Percentiles rank a stretch among this genome's conserved stretches.
Evolutionary conservation across 371 early-diverging fungal species (phyloP).

Genomic region (Saksenaea oblongispora): DNA sequence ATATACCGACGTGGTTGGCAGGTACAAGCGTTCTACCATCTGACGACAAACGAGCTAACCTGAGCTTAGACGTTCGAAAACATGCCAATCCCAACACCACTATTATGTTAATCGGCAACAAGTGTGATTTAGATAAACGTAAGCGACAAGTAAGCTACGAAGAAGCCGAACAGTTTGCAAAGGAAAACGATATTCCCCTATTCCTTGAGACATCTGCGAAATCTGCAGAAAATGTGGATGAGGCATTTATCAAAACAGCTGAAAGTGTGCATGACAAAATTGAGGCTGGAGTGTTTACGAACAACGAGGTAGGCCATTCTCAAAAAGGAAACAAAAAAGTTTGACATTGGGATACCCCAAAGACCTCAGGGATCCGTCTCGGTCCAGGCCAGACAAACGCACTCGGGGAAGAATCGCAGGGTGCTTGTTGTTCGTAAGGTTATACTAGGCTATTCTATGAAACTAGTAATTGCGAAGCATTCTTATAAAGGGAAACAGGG

Average conservation of each 20-base stretch:
- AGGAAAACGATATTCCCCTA: conserved; percentile 75
- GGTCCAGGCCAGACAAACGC: conserved; percentile 45
- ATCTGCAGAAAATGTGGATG: conserved; percentile 89
- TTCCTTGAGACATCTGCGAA: conserved; percentile 96
- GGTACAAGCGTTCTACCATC: conserved; percentile 35
- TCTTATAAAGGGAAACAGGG: neutral
- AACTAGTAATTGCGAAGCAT: neutral
- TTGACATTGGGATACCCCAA: neutral
- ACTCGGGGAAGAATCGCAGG: conserved; percentile 42
- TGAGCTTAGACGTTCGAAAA: conserved; percentile 65
- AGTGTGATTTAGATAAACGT: conserved; percentile 78
- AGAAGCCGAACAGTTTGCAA: conserved; percentile 90
- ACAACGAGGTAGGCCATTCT: conserved; percentile 61
- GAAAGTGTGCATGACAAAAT: conserved; percentile 85
- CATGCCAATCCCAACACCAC: conserved; percentile 91
- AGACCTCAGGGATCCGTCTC: conserved; percentile 60
- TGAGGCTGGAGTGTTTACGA: conserved; percentile 74
- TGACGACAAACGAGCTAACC: neutral
- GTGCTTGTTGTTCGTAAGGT: conserved; percentile 26
- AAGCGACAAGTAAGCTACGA: conserved; percentile 82
- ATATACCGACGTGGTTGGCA: conserved; percentile 92
- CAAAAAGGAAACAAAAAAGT: conserved; percentile 5
- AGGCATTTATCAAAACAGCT: conserved; percentile 78
- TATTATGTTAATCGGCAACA: conserved; percentile 93
- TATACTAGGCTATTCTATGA: neutral